These are phyloP conservation scores for Discostella stelligera DNA, from an alignment of 352 stramenopile genomes.

Conservation along the genomic window DNA sequence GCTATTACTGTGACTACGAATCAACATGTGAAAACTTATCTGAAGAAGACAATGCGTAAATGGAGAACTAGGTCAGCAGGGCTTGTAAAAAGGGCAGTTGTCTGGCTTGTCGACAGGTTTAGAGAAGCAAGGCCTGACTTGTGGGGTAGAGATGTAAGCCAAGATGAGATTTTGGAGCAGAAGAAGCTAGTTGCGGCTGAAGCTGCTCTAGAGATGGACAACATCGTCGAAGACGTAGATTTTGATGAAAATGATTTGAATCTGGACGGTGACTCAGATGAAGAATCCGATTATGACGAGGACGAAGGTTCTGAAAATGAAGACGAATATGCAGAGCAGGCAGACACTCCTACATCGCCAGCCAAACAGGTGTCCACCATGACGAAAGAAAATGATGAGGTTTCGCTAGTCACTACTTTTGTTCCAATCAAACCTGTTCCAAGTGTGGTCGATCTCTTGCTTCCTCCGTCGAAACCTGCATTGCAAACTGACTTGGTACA, in stretches of 20 bases:
- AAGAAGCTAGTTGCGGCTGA: conserved; percentile 69
- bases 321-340: conserved; percentile 50
- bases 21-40: conserved; percentile 66
- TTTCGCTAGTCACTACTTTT: conserved; percentile 54
- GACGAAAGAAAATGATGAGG: conserved; percentile 58
- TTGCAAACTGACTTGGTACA: conserved; percentile 58
- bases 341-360: conserved; percentile 31
- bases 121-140: conserved; percentile 71
- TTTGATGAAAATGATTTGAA: conserved; percentile 60
- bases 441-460: conserved; percentile 74
- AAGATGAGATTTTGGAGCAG: conserved; percentile 48
- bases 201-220: conserved; percentile 68
- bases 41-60: conserved; percentile 69
- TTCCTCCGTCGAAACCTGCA: conserved; percentile 68
- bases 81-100: conserved; percentile 64
- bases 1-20: conserved; percentile 65
- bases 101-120: conserved; percentile 71
- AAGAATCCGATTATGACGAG: conserved; percentile 64
- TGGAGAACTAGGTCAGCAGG: conserved; percentile 58
- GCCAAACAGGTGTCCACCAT: conserved; percentile 27
- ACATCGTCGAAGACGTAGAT: conserved; percentile 55
- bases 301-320: conserved; percentile 68
- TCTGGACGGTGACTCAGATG: conserved; percentile 59
- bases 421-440: conserved; percentile 69
- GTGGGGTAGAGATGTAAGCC: conserved; percentile 40